Conservation (phyloP, 1,139 yeast genomes). For the Kodamaea alishanica region DNA sequence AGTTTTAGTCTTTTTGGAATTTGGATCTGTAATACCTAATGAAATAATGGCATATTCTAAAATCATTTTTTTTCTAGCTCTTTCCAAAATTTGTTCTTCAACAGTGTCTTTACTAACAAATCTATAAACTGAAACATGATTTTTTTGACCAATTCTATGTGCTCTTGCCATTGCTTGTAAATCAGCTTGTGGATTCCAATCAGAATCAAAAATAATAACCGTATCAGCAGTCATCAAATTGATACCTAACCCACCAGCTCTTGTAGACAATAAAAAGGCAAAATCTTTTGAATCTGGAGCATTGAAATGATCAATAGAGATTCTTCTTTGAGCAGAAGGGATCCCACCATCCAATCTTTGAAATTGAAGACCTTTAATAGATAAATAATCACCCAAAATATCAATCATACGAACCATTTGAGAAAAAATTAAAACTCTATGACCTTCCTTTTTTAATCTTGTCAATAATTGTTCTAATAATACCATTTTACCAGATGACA, state of each 20-base stretch:
- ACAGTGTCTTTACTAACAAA: constrained; percentile 96
- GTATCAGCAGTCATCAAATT: constrained; percentile 99
- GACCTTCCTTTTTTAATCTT: constrained; percentile 86
- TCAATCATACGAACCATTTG: constrained; percentile 98
- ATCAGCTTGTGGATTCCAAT: constrained; percentile 99
- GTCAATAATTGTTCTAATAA: constrained; percentile 83
- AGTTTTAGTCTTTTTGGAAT: constrained; percentile 37
- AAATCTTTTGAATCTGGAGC: constrained; percentile 92
- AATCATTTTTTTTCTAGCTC: constrained; percentile 97
- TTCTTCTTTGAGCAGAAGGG: constrained; percentile 88
- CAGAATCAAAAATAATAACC: constrained; percentile 94
- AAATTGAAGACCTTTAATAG: constrained; percentile 84
- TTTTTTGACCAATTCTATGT: constrained; percentile 97
- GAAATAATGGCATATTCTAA: constrained; percentile 96
- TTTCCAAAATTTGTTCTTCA: constrained; percentile 93
- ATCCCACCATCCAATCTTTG: constrained; percentile 97
- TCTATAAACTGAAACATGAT: constrained; percentile 94
- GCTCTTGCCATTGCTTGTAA: constrained; percentile 99
- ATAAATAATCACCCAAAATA: constrained; percentile 87
- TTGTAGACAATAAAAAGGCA: constrained; percentile 83
- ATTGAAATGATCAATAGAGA: constrained; percentile 94
- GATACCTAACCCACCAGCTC: constrained; percentile 99
- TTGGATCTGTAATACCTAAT: constrained; percentile 84
- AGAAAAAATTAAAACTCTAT: constrained; percentile 87
- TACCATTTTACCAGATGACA: constrained; percentile 99